Evolutionary conservation across 2,329 filamentous ascomycete species (phyloP), one percentile per base, ranked within the genome.

Genomic region (Cladosporium velox): DNA sequence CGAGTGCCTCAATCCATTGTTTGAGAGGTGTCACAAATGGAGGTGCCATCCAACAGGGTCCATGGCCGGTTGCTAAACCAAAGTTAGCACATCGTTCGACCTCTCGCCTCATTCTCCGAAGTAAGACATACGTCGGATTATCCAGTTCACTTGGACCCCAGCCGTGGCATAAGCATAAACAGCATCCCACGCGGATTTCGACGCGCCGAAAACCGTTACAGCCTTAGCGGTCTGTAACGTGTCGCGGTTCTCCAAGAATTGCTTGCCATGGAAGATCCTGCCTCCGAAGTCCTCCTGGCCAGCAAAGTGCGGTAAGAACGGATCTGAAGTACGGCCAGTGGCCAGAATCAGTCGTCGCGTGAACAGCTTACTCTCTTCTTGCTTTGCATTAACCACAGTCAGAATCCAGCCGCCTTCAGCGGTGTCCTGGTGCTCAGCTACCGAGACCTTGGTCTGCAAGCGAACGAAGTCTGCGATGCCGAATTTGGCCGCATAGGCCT

Each of bases 141-240:
- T 64, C 61, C 61, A 64, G 12, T 64, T 30, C 18, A 64, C 61
- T 11, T 70, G 70, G 52, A 84, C 80, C 2, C 85, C 86, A 0
- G 81, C 76, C 0, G 80, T 80, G 4, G 84, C 86, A 62, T 84
- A 86, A 2, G 84, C 80, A 71, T 88, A 89, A 0, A 85, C 86
- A 2, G 85, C 84, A 72, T 90, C 88, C 81, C 84, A 89, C 2
- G 85, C 86, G 1, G 85, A 88, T 71, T 90, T 91, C 18, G 82
- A 85, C 2, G 81, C 86, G 2, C 88, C 89, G 4, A 90, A 79
- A 2, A 91, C 81, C 0, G 84, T 83, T 4, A 82, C 81, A 2
- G 76, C 76, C 28, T 80, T 78, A 7, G 70, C 79, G 58, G 68
- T 76, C 35, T 55, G 49, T 35, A 74, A 78, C 66, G 62, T 79